Percentiles rank a stretch among this genome's conserved stretches.
phyloP scores from a whole-genome alignment of 345 rosid genomes.

The Camelina sativa region DNA sequence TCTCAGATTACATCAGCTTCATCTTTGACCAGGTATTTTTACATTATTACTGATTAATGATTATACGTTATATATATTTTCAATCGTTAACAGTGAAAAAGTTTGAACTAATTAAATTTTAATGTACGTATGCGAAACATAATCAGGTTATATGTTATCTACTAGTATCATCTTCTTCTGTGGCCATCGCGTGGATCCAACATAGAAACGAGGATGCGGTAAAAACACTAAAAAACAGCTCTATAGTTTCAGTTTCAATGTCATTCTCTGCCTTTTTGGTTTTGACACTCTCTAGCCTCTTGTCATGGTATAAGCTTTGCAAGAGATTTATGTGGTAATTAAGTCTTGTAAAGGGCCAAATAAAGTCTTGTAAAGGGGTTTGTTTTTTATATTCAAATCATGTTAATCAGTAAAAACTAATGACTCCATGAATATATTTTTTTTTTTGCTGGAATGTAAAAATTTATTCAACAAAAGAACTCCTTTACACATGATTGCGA shows the following conservation, averaged over 20 bases:
- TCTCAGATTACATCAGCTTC: conserved; percentile 70
- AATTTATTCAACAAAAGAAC: not conserved
- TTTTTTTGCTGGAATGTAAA: not conserved
- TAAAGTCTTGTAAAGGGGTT: not conserved
- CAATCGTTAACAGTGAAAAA: not conserved
- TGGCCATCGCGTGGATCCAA: conserved; percentile 54
- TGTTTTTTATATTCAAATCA: not conserved
- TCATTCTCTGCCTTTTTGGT: conserved; percentile 60
- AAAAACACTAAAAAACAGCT: conserved; percentile 48
- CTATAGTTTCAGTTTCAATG: conserved; percentile 52
- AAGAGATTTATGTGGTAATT: conserved; percentile 72
- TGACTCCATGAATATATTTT: not conserved
- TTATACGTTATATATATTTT: not conserved
- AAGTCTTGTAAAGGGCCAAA: conserved; percentile 13
- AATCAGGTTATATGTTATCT: conserved; percentile 66
- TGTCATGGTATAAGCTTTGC: conserved; percentile 86
- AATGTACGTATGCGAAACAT: not conserved
- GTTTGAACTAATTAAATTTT: conserved; percentile 6
- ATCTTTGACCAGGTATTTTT: conserved; percentile 64
- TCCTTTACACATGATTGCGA: too few species aligned
- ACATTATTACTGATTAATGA: not conserved
- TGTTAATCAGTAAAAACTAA: not conserved
- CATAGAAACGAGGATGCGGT: conserved; percentile 29
- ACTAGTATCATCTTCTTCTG: conserved; percentile 67
- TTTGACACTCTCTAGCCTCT: conserved; percentile 48